Evolutionary conservation across 345 rosid genomes (phyloP).

Genomic region (Populus deltoides): DNA sequence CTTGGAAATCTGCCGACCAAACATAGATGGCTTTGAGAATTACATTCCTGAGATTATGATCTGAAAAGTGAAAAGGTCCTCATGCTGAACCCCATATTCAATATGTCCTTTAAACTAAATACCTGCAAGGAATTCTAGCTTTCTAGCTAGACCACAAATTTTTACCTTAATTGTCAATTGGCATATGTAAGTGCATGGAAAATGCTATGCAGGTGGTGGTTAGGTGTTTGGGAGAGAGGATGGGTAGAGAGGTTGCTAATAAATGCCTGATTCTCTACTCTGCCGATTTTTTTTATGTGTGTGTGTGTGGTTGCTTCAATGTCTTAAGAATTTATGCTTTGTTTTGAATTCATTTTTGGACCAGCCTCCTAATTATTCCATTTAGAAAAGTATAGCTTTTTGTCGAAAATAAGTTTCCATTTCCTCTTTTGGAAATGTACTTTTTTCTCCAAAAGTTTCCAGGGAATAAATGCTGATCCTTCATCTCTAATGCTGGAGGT

Average conservation of each 20-base stretch:
- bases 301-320: neutral
- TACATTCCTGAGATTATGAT: neutral
- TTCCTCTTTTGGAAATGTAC: neutral
- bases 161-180: neutral
- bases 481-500: neutral
- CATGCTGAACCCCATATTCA: neutral
- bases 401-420: neutral
- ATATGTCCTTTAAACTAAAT: neutral
- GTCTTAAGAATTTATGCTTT: neutral
- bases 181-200: neutral
- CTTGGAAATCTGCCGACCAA: neutral
- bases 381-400: neutral
- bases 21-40: neutral
- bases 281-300: neutral
- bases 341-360: neutral
- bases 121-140: neutral
- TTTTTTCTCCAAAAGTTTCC: neutral
- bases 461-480: neutral
- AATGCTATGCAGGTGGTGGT: neutral
- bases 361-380: neutral
- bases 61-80: neutral
- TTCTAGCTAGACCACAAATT: neutral
- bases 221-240: neutral
- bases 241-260: neutral
- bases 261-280: neutral